Evolutionary conservation across 371 early-diverging fungal genomes (phyloP), one percentile per base, ranked within the genome.

Genomic region (Syncephalis fuscata): DNA sequence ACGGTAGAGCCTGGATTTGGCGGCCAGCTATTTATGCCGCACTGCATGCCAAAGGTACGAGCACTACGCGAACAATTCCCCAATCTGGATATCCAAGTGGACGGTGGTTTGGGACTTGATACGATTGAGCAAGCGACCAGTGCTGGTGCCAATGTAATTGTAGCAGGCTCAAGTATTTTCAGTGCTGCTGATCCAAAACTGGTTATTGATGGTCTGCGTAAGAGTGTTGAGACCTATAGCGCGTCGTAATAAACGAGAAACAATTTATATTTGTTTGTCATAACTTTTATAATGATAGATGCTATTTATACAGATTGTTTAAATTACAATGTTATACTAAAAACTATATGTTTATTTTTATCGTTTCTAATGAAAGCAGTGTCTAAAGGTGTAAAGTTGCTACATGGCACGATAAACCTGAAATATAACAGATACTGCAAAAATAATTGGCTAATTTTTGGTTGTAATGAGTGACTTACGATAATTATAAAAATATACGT

Each of bases 1-100:
- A 97, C 98, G 0, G 99, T 98, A 27, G 93, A 95, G 59, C 96
- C 96, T 42, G 96, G 96, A 2, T 95, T 95, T 63, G 96, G 96
- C 38, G 96, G 96, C 36, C 96, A 95, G 65, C 64, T 76, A 39
- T 92, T 92, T 59, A 92, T 91, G 92, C 65, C 67, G 3, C 68
- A 81, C 51, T 82, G 82, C 58, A 72, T 96, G 70, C 71, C 78
- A 44, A 96, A 96, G 73, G 91, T 77, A 22, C 65, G 66, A 49
- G 59, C 59, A 7, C 62, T 95, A 24, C 82, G 98, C 16, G 62
- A 62, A 22, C 61, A 60, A 52, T 91, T 70, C 58, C 96, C 98
- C 2, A 55, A 86, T n/a, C 59, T 92, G 48, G 85, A 94, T 57
- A 92, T 98, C 53, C 78, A 98, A 63, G 98, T 99, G 1, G 99